phyloP scores from a whole-genome alignment of 768 basidiomycete species.

The Mycena haematopus region DNA sequence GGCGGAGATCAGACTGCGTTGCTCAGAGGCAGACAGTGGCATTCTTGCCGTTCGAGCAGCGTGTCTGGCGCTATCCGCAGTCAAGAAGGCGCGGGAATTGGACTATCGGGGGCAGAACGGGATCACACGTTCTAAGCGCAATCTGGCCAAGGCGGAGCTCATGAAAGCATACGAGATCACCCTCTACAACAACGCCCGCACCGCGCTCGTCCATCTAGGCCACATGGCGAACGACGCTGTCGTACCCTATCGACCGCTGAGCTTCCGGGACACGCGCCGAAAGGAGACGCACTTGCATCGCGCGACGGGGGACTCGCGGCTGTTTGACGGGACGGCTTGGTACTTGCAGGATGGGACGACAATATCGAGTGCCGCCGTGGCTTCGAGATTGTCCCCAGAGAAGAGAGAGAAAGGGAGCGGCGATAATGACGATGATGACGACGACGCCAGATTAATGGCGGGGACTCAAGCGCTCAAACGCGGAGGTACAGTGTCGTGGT shows the following conservation, averaged over 20 bases:
- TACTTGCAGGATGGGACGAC: constrained; percentile 19
- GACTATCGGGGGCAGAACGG: constrained; percentile 21
- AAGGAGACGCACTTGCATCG: constrained; percentile 16
- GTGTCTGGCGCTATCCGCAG: constrained; percentile 18
- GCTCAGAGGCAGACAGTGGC: constrained; percentile 7
- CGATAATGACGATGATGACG: constrained; percentile 4
- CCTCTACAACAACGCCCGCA: constrained; percentile 11
- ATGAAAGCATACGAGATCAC: constrained; percentile 18
- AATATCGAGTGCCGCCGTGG: neutral
- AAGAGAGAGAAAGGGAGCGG: neutral
- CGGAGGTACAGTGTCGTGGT: neutral
- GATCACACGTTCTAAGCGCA: constrained; percentile 19
- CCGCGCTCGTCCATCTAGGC: constrained; percentile 9
- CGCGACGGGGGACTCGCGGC: constrained; percentile 20
- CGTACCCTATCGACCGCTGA: constrained; percentile 16
- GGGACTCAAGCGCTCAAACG: constrained; percentile 21
- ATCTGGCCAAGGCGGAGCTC: constrained; percentile 16
- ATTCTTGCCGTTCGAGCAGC: constrained; percentile 10
- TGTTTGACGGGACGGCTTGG: constrained; percentile 26
- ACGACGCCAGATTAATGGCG: constrained; percentile 5
- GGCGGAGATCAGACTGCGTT: constrained; percentile 13
- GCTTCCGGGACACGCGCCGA: constrained; percentile 5
- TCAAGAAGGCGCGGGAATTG: constrained; percentile 11
- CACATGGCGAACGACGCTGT: constrained; percentile 9
- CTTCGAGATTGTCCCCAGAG: neutral